phyloP scores from a whole-genome alignment of 2,329 filamentous ascomycete species.

The Colletotrichum euphorbiae region DNA sequence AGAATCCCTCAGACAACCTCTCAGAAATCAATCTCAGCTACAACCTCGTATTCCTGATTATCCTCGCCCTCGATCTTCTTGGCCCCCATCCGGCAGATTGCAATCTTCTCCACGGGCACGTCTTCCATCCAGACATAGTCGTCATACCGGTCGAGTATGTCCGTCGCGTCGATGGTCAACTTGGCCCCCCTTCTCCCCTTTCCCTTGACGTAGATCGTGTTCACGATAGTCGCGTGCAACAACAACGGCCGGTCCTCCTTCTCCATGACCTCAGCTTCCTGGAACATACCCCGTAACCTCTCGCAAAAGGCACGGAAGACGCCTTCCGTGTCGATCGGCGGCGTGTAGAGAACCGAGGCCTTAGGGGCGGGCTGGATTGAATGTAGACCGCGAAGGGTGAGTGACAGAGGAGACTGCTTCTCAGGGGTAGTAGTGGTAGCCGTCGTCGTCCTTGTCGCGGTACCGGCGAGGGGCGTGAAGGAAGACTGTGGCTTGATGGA shows the following conservation, averaged over 20 bases:
- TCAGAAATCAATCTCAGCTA: slow-evolving; percentile 59
- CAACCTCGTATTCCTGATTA: slow-evolving; percentile 66
- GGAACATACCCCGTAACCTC: slow-evolving; percentile 65
- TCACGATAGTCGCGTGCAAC: slow-evolving; percentile 87
- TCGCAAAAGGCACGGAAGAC: slow-evolving; percentile 69
- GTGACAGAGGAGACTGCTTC: slow-evolving; percentile 44
- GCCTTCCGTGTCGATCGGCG: slow-evolving; percentile 65
- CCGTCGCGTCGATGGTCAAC: slow-evolving; percentile 65
- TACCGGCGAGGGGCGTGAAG: slow-evolving; percentile 39
- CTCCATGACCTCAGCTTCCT: slow-evolving; percentile 65
- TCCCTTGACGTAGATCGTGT: slow-evolving; percentile 80
- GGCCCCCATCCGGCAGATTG: slow-evolving; percentile 90
- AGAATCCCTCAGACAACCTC: neutral
- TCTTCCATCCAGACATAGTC: slow-evolving; percentile 78
- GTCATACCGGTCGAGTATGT: slow-evolving; percentile 68
- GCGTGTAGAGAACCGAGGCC: slow-evolving; percentile 74
- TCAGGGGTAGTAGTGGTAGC: neutral
- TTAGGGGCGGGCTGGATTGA: slow-evolving; percentile 68
- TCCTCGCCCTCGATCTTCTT: slow-evolving; percentile 69
- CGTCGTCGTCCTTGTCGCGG: neutral
- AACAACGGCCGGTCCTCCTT: slow-evolving; percentile 73
- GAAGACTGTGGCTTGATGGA: slow-evolving; percentile 38
- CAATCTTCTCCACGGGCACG: slow-evolving; percentile 75
- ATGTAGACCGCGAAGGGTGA: slow-evolving; percentile 66
- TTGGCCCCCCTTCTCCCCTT: slow-evolving; percentile 49